These are phyloP conservation scores for Osmanthus fragrans DNA, from an alignment of 257 asterid species.

Conservation along the genomic window DNA sequence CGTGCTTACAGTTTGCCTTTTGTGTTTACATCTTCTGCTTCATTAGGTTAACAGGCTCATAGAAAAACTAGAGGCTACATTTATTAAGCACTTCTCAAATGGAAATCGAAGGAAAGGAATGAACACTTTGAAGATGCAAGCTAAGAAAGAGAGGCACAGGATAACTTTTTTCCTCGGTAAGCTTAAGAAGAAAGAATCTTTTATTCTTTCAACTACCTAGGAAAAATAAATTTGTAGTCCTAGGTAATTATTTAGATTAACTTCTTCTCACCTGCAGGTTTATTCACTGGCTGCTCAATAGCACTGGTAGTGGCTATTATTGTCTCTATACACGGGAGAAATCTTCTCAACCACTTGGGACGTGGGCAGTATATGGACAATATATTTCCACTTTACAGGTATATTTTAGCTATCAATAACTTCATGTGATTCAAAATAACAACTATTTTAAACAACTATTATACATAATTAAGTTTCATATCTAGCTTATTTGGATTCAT, in stretches of 20 bases:
- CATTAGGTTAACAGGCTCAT: slow-evolving; percentile 55
- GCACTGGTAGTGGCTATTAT: slow-evolving; percentile 56
- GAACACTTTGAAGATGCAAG: slow-evolving; percentile 55
- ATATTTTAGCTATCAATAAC: not conserved
- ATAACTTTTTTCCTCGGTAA: slow-evolving; percentile 74
- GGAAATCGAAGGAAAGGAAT: slow-evolving; percentile 80
- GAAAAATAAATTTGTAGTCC: not conserved
- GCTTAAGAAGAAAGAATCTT: slow-evolving; percentile 2
- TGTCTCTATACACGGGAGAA: slow-evolving; percentile 44
- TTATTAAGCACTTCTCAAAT: slow-evolving; percentile 72
- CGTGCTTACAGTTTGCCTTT: not conserved
- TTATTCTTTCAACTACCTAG: slow-evolving; percentile 2
- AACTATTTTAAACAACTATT: not conserved
- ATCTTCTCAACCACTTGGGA: slow-evolving; percentile 47
- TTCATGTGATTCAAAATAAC: not conserved
- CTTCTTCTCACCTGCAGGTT: slow-evolving; percentile 42
- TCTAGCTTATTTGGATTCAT: slow-evolving; percentile 63
- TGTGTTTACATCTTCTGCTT: not conserved
- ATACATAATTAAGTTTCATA: not conserved
- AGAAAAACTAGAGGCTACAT: slow-evolving; percentile 61
- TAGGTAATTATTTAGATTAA: not conserved
- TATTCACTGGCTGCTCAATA: slow-evolving; percentile 71
- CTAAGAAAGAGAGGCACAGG: slow-evolving; percentile 64
- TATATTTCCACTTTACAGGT: slow-evolving; percentile 88
- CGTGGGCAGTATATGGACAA: slow-evolving; percentile 57